Base-by-base conservation (phyloP, 345 rosid genomes). In the Eucalyptus erythrocorys region DNA sequence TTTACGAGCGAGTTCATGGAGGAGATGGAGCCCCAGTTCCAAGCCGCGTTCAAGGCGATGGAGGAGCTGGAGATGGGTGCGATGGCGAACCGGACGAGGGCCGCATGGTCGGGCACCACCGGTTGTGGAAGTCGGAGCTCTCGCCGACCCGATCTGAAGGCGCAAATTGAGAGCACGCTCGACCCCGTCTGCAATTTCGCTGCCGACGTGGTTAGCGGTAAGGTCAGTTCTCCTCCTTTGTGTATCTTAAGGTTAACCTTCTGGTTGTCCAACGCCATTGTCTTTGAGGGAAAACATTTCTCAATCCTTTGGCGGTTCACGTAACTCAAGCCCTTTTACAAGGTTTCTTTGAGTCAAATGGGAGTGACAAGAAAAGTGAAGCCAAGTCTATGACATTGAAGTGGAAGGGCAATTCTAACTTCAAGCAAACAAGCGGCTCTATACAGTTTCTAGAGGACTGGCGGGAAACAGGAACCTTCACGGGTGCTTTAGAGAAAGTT, bases 381-480 rank as follows among this genome's bases (percentile, higher is more conserved):
- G 92, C 87, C 71, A 94, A 92, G 82, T 42, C 89, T 71, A 2
- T 76, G 30, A 30, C 92, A 40, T 88, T 91, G 87, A 93, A 95
- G 87, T 91, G 93, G 96, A 96, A 94, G 92, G 90, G 89, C 71
- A 85, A 87, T 87, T 89, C 93, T 50, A 90, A 90, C 61, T 53
- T 61, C 59, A 92, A 91, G 90, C 94, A 87, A 86, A 86, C 57
- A 89, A 93, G 91, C 91, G 94, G 93, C 86, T 94, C 88, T 64
- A 76, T 92, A 91, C 94, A 91, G 88, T 91, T 94, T 88, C 81
- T 86, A 48, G 96, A 94, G 37, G 97, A 97, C 93, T 98, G 99
- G 99, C 98, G 96, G 93, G 99, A 98, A 91, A 95, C 95, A 48
- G 97, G 95, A 89, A 96, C 99, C 66, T 95, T 95, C 89, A 93